Evolutionary conservation across 2,329 filamentous ascomycete species (phyloP), one percentile per base, ranked within the genome.

Genomic region (Apiospora pterosperma): DNA sequence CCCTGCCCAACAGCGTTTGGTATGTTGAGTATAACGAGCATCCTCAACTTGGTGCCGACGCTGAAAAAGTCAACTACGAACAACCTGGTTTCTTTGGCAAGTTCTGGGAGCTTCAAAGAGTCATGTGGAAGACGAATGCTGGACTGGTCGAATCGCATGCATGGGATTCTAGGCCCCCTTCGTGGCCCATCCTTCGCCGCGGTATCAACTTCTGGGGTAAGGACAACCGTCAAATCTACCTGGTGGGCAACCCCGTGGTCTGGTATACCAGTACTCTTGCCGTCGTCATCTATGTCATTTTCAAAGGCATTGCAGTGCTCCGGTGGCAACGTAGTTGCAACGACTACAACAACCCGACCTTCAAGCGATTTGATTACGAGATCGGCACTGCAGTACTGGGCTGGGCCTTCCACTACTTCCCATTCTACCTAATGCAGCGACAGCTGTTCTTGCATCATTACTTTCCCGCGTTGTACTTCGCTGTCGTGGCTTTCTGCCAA

Each of bases 171-270:
- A 92, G 96, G 58, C 96, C 96, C 36, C 88, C 89, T 38, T 95
- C 93, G 7, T 99, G 96, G 96, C 96, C 96, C 25, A 87, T 96
- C 64, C 88, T 99, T 62, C 88, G 88, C 70, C 92, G 96, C 67
- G 96, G 96, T 73, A 99, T 99, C 85, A 99, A 99, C 83, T 99
- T 99, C 85, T 99, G 96, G 96, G 93, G 95, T 69, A 93, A 91
- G 73, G 86, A 97, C 73, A 86, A 97, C 77, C 92, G 93, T 67
- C 96, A 99, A 77, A 93, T 99, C 71, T 99, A 99, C 78, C 89
- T 99, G 23, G 90, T 97, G 64, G 96, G 96, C 63, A 98, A 99
- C 78, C 94, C 94, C 2, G 79, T 97, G 64, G 90, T 98, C 71
- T 99, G 96, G 96, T 98, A 92, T 90, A 89, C 88, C 36, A 93